Conservation (phyloP, 179 eudicot species). For the Vitellaria paradoxa region DNA sequence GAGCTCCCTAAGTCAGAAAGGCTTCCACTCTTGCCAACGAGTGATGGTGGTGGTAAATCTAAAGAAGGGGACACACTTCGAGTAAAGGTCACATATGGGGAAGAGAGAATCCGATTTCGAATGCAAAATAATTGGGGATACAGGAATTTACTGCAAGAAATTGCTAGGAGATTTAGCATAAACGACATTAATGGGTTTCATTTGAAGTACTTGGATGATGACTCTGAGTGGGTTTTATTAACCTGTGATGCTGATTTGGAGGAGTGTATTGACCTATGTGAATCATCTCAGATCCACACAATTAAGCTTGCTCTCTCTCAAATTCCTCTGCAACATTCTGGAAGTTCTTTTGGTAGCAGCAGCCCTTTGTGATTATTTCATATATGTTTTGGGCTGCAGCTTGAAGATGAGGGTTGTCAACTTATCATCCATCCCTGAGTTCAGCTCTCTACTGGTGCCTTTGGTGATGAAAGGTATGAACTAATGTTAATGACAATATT, state of each 20-base stretch:
- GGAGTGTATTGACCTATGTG: slow-evolving; percentile 70
- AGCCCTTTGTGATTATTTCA: slow-evolving; percentile 22
- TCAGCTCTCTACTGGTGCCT: no score
- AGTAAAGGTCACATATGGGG: slow-evolving; percentile 70
- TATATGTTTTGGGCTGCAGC: not conserved
- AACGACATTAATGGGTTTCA: slow-evolving; percentile 57
- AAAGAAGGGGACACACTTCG: slow-evolving; percentile 39
- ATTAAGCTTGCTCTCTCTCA: slow-evolving; percentile 56
- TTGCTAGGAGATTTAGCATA: slow-evolving; percentile 59
- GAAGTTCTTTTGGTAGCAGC: slow-evolving; percentile 60
- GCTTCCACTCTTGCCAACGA: slow-evolving; percentile 29
- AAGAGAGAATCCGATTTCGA: slow-evolving; percentile 67
- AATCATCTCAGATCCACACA: slow-evolving; percentile 43
- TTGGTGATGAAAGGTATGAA: no score
- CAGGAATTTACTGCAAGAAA: slow-evolving; percentile 52
- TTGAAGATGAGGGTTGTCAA: no score
- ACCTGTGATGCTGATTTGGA: slow-evolving; percentile 83
- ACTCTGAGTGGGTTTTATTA: slow-evolving; percentile 76
- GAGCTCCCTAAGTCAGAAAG: slow-evolving; percentile 37
- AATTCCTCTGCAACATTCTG: slow-evolving; percentile 37
- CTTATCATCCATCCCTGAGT: no score
- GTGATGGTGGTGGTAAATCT: slow-evolving; percentile 17
- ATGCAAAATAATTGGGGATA: slow-evolving; percentile 51
- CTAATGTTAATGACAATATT: no score
- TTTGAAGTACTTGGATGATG: slow-evolving; percentile 86